Evolutionary conservation across 2,329 filamentous ascomycete genomes (phyloP), one percentile per base, ranked within the genome.

Genomic region (Tolypocladium pustulatum): DNA sequence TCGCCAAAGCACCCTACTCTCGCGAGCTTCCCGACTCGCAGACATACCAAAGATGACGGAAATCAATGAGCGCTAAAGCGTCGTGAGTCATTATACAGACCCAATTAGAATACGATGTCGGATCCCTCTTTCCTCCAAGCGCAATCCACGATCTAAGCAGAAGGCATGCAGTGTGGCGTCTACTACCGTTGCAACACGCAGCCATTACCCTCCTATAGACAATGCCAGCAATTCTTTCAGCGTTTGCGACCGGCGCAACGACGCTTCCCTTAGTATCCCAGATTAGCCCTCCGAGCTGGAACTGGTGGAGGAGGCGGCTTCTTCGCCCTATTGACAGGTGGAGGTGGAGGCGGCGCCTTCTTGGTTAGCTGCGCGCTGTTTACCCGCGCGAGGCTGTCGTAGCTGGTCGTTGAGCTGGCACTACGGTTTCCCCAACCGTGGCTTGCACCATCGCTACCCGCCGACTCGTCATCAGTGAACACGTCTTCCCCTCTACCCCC

Each of bases 391-490:
- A 82, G 65, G 66, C 81, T 83, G 60, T 78, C 80, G 59, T 80
- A 77, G 67, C 81, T 83, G 1, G 81, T 83, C 2, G 81, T 78
- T 0, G 81, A 81, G 63, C 81, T 84, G 59, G 80, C 72, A 64
- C 78, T 79, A 58, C 78, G 76, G 53, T 80, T 76, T 25, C 72
- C 74, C 70, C 76, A 79, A 57, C 80, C 76, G 0, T 79, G 78
- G 40, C 80, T 82, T 43, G 76, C 78, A 61, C 78, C 78, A 61
- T 77, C 78, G 62, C 78, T 80, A 9, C 71, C 70, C 12, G 76
- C 77, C 54, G 78, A 80, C 58, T 80, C 76, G 61, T 82, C 80
- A 54, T 77, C 79, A 60, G 70, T 74, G 61, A 79, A 81, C 3
- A 78, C 73, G 59, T 81, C 78, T 36, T 77, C 73, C 37, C 67